phyloP scores from a whole-genome alignment of 441 rosid species.

The Croton laevigatus region DNA sequence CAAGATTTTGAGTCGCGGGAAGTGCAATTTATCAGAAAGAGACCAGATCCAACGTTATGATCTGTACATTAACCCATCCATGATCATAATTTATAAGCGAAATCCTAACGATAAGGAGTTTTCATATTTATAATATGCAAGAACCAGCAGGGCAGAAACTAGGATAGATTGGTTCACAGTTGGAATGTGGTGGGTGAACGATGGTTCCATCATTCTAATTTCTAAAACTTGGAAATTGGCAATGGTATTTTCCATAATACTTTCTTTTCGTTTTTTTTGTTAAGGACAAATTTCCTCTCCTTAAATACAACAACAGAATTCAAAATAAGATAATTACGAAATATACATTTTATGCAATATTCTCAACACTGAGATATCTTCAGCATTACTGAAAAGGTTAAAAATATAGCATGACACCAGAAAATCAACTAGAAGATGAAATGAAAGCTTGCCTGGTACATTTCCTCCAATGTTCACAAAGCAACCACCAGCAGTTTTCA shows the following conservation, averaged over 20 bases:
- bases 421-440: slow-evolving; percentile 11
- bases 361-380: background rate
- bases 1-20: background rate
- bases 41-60: background rate
- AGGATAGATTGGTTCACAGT: background rate
- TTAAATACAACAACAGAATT: background rate
- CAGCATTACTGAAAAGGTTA: background rate
- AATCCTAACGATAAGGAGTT: background rate
- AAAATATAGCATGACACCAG: slow-evolving; percentile 6
- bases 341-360: background rate
- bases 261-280: background rate
- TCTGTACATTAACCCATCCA: background rate
- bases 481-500: slow-evolving; percentile 81
- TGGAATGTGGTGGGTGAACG: background rate
- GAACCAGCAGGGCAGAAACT: background rate
- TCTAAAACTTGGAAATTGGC: background rate
- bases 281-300: background rate
- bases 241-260: background rate
- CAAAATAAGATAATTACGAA: background rate
- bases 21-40: background rate
- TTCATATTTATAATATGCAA: background rate
- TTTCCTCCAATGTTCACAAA: slow-evolving; percentile 56
- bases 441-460: slow-evolving; percentile 46
- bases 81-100: background rate
- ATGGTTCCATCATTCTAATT: slow-evolving; percentile 1